Conservation (phyloP, 2,329 filamentous ascomycete species). For the Grosmannia clavigera region DNA sequence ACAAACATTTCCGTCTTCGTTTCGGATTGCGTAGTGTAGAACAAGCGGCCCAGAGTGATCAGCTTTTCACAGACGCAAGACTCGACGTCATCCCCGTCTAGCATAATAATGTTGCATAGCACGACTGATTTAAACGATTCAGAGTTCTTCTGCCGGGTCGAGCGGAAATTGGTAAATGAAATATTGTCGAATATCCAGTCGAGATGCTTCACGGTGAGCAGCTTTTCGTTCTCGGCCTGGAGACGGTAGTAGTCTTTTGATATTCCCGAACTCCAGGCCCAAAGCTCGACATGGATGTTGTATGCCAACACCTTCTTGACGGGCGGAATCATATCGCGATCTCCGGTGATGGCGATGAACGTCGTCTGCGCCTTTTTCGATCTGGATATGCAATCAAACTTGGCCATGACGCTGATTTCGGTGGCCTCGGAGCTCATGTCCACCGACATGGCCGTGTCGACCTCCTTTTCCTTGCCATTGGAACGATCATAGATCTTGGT, state of each 20-base stretch:
- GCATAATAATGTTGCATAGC: background rate
- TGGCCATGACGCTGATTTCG: conserved; percentile 6
- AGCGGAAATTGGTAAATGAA: conserved; percentile 9
- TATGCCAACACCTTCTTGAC: conserved; percentile 10
- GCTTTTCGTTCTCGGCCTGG: background rate
- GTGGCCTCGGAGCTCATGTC: conserved; percentile 11
- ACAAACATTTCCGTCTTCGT: background rate
- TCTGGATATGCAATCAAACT: background rate
- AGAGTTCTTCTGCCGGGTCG: conserved; percentile 2
- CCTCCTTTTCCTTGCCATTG: conserved; percentile 16
- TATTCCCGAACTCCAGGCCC: conserved; percentile 15
- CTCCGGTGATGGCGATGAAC: conserved; percentile 16
- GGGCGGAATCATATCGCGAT: conserved; percentile 16
- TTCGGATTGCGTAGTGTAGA: background rate
- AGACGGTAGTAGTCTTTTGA: conserved; percentile 11
- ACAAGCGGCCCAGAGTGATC: background rate
- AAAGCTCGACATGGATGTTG: conserved; percentile 16
- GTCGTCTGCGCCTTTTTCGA: conserved; percentile 4
- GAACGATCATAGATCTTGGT: conserved; percentile 13
- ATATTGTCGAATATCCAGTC: conserved; percentile 8
- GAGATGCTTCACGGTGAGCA: conserved; percentile 7
- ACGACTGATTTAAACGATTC: conserved; percentile 1
- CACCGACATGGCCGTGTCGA: conserved; percentile 15
- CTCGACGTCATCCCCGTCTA: background rate
- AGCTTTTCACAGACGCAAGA: background rate